Percentiles rank a stretch among this genome's conserved stretches.
Evolutionary conservation across 2,329 filamentous ascomycete species (phyloP).

Genomic region (Aspergillus pseudoglaucus): DNA sequence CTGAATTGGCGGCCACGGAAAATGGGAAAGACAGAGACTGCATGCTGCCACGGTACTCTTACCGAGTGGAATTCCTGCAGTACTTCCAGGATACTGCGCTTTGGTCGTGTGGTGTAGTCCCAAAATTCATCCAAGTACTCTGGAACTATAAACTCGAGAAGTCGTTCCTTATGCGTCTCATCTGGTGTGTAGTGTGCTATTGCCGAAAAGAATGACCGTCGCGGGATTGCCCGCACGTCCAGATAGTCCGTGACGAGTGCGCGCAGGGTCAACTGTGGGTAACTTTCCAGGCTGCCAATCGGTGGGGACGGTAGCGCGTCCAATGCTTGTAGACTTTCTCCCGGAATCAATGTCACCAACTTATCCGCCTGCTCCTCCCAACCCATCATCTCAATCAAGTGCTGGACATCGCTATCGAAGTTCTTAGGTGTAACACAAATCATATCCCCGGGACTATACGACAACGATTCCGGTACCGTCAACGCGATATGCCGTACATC

Average conservation of each 20-base stretch:
- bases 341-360: constrained; percentile 50
- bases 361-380: constrained; percentile 70
- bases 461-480: constrained; percentile 35
- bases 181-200: constrained; percentile 71
- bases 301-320: constrained; percentile 20
- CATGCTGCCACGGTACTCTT: constrained; percentile 67
- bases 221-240: constrained; percentile 84
- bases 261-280: constrained; percentile 56
- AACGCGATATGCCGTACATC: constrained; percentile 80
- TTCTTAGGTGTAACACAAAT: constrained; percentile 83
- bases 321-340: constrained; percentile 16
- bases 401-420: constrained; percentile 70
- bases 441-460: constrained; percentile 67
- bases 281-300: constrained; percentile 30
- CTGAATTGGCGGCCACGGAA: constrained; percentile 91
- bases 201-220: constrained; percentile 74
- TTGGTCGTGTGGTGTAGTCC: constrained; percentile 87
- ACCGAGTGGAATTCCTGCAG: constrained; percentile 84
- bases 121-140: constrained; percentile 84
- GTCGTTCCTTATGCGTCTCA: constrained; percentile 66
- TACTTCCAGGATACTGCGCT: constrained; percentile 85
- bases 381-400: constrained; percentile 68
- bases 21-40: constrained; percentile 67
- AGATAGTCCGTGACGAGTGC: constrained; percentile 73
- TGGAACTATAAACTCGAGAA: constrained; percentile 75